Conservation (phyloP, 23 red algal species). For the Gracilaria gracilis region DNA sequence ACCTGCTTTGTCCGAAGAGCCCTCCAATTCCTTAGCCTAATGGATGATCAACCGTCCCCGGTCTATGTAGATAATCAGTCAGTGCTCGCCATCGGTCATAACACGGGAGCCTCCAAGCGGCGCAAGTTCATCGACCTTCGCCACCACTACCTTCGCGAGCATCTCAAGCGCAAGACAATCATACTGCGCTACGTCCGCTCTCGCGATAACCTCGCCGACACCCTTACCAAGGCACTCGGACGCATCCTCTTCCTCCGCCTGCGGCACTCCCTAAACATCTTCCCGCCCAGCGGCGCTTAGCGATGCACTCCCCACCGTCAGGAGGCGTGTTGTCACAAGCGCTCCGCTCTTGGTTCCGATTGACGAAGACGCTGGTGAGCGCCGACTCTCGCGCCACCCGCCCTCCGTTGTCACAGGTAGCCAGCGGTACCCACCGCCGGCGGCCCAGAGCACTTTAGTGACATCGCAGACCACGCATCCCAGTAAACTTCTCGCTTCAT, state of each 20-base stretch:
- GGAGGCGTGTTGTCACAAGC: constrained; percentile 51
- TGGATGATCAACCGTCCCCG: no score
- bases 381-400: no score
- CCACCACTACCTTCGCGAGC: constrained; percentile 40
- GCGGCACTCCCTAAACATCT: neutral
- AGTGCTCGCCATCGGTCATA: constrained; percentile 2
- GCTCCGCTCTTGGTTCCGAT: neutral
- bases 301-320: neutral
- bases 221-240: constrained; percentile 5
- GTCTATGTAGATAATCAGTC: constrained; percentile 26
- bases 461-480: no score
- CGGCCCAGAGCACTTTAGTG: no score
- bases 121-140: constrained; percentile 53
- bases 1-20: constrained; percentile 4
- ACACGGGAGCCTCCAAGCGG: constrained; percentile 32
- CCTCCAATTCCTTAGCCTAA: neutral
- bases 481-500: no score
- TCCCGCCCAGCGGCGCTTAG: neutral
- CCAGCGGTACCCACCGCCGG: no score
- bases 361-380: neutral
- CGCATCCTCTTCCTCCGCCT: neutral
- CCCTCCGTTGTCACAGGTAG: no score
- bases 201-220: neutral
- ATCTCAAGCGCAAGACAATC: constrained; percentile 5
- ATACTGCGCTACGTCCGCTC: constrained; percentile 9